A percentile compares a stretch with the other conserved stretches of the same genome.
phyloP scores from a whole-genome alignment of 768 basidiomycete species.

The Pulveroboletus sp. region DNA sequence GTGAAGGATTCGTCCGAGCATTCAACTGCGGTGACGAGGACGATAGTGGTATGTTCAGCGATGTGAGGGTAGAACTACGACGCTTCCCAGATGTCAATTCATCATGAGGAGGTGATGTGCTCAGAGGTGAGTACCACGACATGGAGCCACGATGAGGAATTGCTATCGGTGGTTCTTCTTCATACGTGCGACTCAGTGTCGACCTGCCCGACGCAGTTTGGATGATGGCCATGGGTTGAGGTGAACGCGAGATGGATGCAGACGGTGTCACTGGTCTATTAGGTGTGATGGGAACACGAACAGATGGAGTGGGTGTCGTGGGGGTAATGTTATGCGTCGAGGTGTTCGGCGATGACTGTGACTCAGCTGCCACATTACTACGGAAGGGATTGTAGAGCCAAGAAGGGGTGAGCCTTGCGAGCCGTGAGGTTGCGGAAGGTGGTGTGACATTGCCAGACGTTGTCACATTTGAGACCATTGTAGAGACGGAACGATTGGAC shows the following conservation, averaged over 20 bases:
- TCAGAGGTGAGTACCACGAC: constrained; percentile 57
- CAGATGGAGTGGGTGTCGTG: constrained; percentile 20
- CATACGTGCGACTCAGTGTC: constrained; percentile 47
- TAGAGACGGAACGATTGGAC: constrained; percentile 45
- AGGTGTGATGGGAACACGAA: constrained; percentile 29
- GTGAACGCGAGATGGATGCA: constrained; percentile 34
- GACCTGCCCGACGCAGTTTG: constrained; percentile 39
- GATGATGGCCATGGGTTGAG: constrained; percentile 39
- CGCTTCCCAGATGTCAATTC: constrained; percentile 50
- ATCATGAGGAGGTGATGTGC: constrained; percentile 67
- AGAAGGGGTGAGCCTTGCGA: constrained; percentile 63
- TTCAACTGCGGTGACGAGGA: constrained; percentile 41
- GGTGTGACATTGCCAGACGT: constrained; percentile 14
- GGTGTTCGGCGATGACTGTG: constrained; percentile 44
- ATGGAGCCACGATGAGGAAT: constrained; percentile 44
- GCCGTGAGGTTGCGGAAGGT: constrained; percentile 32
- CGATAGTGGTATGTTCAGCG: constrained; percentile 39
- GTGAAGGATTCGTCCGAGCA: constrained; percentile 61
- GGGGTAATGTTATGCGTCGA: constrained; percentile 37
- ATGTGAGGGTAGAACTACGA: constrained; percentile 42
- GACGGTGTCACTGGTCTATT: constrained; percentile 28
- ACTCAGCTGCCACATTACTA: constrained; percentile 50
- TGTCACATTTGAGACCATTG: constrained; percentile 27
- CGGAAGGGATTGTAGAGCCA: constrained; percentile 80
- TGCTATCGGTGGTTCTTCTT: constrained; percentile 48